Percentiles rank a stretch among this genome's conserved stretches.
phyloP scores from a whole-genome alignment of 2,329 filamentous ascomycete species.

The Emericellopsis atlantica region DNA sequence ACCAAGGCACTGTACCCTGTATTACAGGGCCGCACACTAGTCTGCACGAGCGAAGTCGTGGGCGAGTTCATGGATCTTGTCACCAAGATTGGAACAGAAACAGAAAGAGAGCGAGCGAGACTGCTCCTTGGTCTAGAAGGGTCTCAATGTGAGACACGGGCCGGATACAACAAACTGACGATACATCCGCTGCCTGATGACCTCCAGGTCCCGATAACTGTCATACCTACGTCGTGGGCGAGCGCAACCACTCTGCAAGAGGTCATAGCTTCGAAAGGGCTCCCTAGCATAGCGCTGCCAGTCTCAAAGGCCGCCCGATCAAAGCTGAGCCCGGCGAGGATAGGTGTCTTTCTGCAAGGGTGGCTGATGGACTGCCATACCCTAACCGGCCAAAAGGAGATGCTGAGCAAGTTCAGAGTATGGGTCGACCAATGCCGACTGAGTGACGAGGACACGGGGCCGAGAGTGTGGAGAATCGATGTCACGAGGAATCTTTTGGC shows the following conservation, averaged over 20 bases:
- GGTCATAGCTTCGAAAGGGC: too few species aligned
- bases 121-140: conserved; percentile 4
- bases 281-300: too few species aligned
- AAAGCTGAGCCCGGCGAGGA: too few species aligned
- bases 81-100: conserved; percentile 20
- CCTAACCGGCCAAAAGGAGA: conserved; percentile 27
- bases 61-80: conserved; percentile 24
- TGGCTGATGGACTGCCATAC: conserved; percentile 13
- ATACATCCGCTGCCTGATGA: conserved; percentile 14
- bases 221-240: conserved; percentile 4
- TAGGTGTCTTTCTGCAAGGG: conserved; percentile 22
- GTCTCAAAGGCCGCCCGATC: too few species aligned
- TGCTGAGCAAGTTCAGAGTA: conserved; percentile 19
- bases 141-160: background rate
- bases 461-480: conserved; percentile 18
- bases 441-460: conserved; percentile 15
- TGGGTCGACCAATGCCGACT: conserved; percentile 18
- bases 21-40: conserved; percentile 15
- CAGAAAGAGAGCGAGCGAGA: conserved; percentile 20
- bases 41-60: conserved; percentile 24
- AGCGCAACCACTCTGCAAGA: too few species aligned
- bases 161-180: conserved; percentile 17
- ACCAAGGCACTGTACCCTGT: conserved; percentile 20
- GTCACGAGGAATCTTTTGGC: conserved; percentile 22
- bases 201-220: conserved; percentile 20